Evolutionary conservation across 1,139 yeast species (phyloP).

Genomic region (Lodderomyces oxycetoniae): DNA sequence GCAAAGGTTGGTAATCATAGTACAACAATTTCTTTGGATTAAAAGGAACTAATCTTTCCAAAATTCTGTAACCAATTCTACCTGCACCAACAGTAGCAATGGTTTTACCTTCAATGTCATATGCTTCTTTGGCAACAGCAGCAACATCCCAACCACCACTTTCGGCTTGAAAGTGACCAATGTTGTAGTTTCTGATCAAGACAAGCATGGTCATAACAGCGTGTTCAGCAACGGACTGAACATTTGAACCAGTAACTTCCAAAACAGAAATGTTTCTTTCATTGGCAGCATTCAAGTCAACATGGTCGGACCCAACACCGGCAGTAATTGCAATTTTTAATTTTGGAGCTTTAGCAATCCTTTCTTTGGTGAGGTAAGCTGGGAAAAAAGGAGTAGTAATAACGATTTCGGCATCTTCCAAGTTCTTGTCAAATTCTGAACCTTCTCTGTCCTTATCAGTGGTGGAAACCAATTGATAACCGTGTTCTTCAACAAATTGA

Average conservation of each 20-base stretch:
- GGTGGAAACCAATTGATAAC: conserved; percentile 66
- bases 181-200: conserved; percentile 72
- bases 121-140: conserved; percentile 67
- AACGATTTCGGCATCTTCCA: conserved; percentile 53
- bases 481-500: conserved; percentile 57
- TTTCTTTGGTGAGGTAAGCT: conserved; percentile 63
- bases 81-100: conserved; percentile 81
- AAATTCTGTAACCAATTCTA: conserved; percentile 72
- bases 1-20: conserved; percentile 70
- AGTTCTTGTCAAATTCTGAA: conserved; percentile 9
- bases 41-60: conserved; percentile 70
- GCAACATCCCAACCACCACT: conserved; percentile 74
- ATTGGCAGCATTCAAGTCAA: conserved; percentile 71
- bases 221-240: conserved; percentile 78
- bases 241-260: conserved; percentile 83
- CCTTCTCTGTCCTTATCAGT: conserved; percentile 49
- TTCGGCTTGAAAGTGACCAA: conserved; percentile 67
- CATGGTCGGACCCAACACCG: conserved; percentile 82
- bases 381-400: conserved; percentile 86
- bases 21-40: conserved; percentile 70
- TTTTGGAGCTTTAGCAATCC: conserved; percentile 68
- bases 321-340: conserved; percentile 73
- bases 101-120: conserved; percentile 71
- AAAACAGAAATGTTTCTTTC: conserved; percentile 58
- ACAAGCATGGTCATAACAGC: conserved; percentile 70